These are phyloP conservation scores for Conringia planisiliqua DNA, from an alignment of 345 rosid species.

Conservation along the genomic window DNA sequence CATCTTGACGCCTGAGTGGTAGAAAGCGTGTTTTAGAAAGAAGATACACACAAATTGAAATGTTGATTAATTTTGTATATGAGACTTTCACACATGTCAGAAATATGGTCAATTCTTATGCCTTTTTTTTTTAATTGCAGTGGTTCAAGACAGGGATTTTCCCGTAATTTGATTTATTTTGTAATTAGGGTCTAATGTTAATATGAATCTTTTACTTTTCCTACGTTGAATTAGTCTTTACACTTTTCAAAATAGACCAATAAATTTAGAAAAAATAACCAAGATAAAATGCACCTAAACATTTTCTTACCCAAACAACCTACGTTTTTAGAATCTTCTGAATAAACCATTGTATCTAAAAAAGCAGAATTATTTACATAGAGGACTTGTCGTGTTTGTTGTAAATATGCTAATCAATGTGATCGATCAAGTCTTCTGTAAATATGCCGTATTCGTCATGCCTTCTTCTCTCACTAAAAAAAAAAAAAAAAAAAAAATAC, in stretches of 20 bases:
- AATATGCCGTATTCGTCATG: background rate
- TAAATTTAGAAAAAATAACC: background rate
- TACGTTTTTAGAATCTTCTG: background rate
- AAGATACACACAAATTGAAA: background rate
- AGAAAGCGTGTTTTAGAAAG: background rate
- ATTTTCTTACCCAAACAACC: background rate
- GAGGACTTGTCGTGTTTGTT: constrained; percentile 3
- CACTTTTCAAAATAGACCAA: too few relatives aligned
- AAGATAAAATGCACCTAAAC: background rate
- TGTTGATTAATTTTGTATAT: background rate
- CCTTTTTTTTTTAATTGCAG: too few relatives aligned
- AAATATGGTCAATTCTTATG: too few relatives aligned
- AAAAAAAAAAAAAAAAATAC: too few relatives aligned
- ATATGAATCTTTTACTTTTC: background rate
- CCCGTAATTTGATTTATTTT: background rate
- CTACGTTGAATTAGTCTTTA: constrained; percentile 1
- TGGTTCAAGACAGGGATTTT: too few relatives aligned
- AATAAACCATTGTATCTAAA: background rate
- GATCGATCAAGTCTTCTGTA: background rate
- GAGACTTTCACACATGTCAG: too few relatives aligned
- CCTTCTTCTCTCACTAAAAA: background rate
- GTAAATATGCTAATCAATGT: background rate
- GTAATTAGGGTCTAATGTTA: background rate
- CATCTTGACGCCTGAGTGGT: background rate
- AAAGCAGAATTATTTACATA: background rate